Evolutionary conservation across 2,329 filamentous ascomycete genomes (phyloP), one percentile per base, ranked within the genome.

Genomic region (Aspergillus sp.): DNA sequence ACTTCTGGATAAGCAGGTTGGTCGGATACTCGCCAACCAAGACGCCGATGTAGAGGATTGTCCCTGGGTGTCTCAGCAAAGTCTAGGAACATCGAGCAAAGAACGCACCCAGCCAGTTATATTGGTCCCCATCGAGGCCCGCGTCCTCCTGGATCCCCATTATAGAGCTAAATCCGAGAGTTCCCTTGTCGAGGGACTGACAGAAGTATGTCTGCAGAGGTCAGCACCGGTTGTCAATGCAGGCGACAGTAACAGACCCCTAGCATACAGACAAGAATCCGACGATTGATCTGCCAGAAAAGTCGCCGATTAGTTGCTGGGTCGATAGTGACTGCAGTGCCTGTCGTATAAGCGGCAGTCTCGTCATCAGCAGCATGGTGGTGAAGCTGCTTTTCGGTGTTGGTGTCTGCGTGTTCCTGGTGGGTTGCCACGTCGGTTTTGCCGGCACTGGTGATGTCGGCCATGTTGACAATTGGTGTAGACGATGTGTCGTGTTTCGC

Each of bases 21-120:
- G 80, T 80, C 0, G 82, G 79, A 62, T 81, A 83, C 17, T 80
- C 77, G 68, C 79, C 81, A 9, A 75, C 68, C 3, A 84, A 74
- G 66, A 83, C 82, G n/a, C 76, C 77, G 39, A 80, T 75, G 64
- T 80, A 80, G 52, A 82, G 79, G 24, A 80, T 74, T 37, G 74
- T 77, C 1, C 78, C 78, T 4, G 80, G 71, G 77, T 80, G 35
- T 11, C 8, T 41, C 33, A 49, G 23, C 12, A 7, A 19, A 6
- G 7, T 12, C 14, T 6, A 6, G 15, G 4, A 11, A 6, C 5
- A 1, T 6, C 6, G 2, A 5, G 17, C 11, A 2, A 33, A n/a
- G 6, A 56, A 37, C 44, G 12, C 75, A 70, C 45, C 76, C 77
- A 51, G 48, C 48, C 48, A 51, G 37, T 41, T 51, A 12, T 8